Evolutionary conservation across 2,329 filamentous ascomycete species (phyloP), one percentile per base, ranked within the genome.

Genomic region (Clarireedia monteithiana): DNA sequence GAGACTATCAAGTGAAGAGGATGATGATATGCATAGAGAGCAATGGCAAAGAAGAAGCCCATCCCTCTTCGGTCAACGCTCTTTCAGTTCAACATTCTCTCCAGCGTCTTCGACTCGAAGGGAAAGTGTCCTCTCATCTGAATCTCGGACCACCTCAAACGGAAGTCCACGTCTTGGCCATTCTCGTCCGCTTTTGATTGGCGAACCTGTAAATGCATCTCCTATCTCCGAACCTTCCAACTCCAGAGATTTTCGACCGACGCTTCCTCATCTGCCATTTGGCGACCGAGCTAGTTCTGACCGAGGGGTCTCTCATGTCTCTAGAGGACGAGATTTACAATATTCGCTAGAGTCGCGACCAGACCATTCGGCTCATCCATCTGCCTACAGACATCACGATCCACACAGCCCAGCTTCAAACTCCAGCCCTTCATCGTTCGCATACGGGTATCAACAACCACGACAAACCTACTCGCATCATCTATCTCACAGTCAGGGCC

Each of bases 401-500:
- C 30, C 7, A 51, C 45, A 51, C n/a, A 38, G 27, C 0, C 12
- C 53, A 34, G 39, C 57, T 34, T 34, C 30, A 12, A 34, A 34
- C 12, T 34, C 30, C 10, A 34, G 30, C 30, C 10, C 30, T 12
- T 34, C 30, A 9, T 40, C 39, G 15, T 53, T 42, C 2, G 15
- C 39, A 14, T 57, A 57, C 17, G 54, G 55, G 4, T 57, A 59
- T 23, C 55, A 59, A 30, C 58, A 50, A n/a, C 58, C 58, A 42
- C 39, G 39, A 3, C 39, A 42, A 42, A 17, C 39, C 39, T 42
- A 42, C 39, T 17, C 24, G 14, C 36, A 27, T 36, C 54, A 50
- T 15, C 40, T 58, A 14, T 47, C 54, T 36, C 59, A 62, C 30
- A 34, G 30, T 34, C 30, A 34, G n/a, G 63, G 66, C 10, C 56